Base-by-base conservation (phyloP, 2,329 filamentous ascomycete species). In the Bipolaris cookei region DNA sequence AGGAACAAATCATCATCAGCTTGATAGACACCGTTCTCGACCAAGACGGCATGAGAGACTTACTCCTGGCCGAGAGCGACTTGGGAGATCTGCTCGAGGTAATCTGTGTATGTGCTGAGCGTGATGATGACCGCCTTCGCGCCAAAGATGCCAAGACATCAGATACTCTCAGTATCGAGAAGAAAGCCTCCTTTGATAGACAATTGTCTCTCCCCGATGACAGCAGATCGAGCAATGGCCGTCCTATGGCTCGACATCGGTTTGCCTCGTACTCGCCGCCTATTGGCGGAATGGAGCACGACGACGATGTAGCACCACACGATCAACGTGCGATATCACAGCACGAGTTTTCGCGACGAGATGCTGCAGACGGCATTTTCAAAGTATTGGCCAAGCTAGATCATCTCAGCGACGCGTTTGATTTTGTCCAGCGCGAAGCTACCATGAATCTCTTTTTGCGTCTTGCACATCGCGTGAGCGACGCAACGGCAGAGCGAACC, bases 371-470 rank as follows among this genome's bases (percentile, higher is more conserved):
- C 34, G 55, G 55, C 6, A 65, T 75, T 11, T 69, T 66, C 39
- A 69, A 65, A 20, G 62, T 76, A 1, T 56, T 76, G 0, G 51
- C 61, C 16, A 71, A 65, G 35, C 53, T 77, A 21, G 70, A 75
- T 48, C 57, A 46, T 7, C 64, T 74, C 20, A 74, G 69, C 55
- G 61, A 62, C 21, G 56, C 68, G 5, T 61, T 76, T 52, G 82
- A 88, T 32, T 84, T 88, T 54, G 78, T 88, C 5, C 89, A 90
- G 56, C 84, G 84, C 51, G 86, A 88, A 58, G 83, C 84, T 16
- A 86, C 90, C 49, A 84, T 92, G 73, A 78, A 82, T 18, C 89
- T 92, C 65, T 87, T 92, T 59, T 81, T 85, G 28, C 79, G 82
- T 21, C 82, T 90, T 14, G 84, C 88, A 52, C 77, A 79, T 14